Evolutionary conservation across 2,329 filamentous ascomycete species (phyloP).

Genomic region (Exophiala dermatitidis): DNA sequence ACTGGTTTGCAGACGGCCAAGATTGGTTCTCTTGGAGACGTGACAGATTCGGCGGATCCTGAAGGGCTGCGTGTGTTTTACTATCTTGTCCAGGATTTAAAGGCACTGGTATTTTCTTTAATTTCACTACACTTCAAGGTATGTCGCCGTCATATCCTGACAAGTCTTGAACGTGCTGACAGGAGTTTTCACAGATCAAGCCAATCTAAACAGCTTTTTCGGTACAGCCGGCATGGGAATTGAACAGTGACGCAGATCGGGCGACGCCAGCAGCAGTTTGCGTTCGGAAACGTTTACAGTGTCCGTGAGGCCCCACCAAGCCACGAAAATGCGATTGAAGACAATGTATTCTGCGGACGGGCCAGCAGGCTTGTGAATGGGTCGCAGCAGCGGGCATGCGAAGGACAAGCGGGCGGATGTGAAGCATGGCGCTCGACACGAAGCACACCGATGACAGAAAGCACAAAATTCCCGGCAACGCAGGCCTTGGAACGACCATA

Average conservation of each 20-base stretch:
- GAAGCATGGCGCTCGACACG: too few relatives aligned
- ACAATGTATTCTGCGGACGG: too few relatives aligned
- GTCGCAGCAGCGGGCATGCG: too few relatives aligned
- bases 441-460: too few relatives aligned
- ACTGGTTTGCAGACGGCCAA: slow-evolving; percentile 69
- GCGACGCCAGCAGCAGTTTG: too few relatives aligned
- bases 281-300: too few relatives aligned
- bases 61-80: slow-evolving; percentile 97
- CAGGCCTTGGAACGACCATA: too few relatives aligned
- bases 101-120: slow-evolving; percentile 90
- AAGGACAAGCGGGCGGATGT: too few relatives aligned
- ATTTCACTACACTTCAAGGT: slow-evolving; percentile 97
- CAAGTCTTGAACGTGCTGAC: slow-evolving; percentile 2
- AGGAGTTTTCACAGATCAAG: slow-evolving; percentile 41
- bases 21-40: slow-evolving; percentile 93
- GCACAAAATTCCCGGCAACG: too few relatives aligned
- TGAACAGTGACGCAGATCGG: background rate
- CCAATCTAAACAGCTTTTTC: slow-evolving; percentile 37
- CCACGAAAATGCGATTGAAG: too few relatives aligned
- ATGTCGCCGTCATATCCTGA: background rate
- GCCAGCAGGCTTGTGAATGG: too few relatives aligned
- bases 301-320: too few relatives aligned
- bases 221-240: background rate
- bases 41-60: slow-evolving; percentile 90
- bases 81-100: slow-evolving; percentile 95